Evolutionary conservation across 305 asterid genomes (phyloP).

Genomic region (Rubia peregrina): DNA sequence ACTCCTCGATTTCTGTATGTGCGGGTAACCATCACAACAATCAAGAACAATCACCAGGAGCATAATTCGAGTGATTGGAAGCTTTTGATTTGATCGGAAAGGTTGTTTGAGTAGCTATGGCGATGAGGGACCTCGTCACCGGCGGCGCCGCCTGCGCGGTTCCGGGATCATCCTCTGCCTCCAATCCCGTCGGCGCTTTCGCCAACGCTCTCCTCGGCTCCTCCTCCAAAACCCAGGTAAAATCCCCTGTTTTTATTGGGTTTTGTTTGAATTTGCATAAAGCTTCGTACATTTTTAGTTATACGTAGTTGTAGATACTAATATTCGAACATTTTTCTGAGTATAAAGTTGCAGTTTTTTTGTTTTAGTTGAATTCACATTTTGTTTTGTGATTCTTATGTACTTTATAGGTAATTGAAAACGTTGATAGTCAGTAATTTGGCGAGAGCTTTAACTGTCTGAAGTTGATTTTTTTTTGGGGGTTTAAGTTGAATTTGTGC

Average conservation of each 20-base stretch:
- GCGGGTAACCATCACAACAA: background rate
- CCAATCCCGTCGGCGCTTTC: conserved; percentile 87
- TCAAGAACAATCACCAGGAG: background rate
- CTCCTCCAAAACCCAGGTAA: conserved; percentile 88
- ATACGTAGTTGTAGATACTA: background rate
- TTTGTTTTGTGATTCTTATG: background rate
- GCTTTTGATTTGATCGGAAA: background rate
- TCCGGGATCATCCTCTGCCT: conserved; percentile 79
- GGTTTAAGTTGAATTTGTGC: background rate
- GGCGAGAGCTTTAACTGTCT: background rate
- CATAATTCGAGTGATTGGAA: background rate
- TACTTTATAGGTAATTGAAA: background rate
- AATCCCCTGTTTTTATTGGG: background rate
- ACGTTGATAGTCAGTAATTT: background rate
- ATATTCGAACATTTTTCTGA: background rate
- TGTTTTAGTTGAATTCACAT: background rate
- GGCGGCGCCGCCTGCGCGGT: conserved; percentile 87
- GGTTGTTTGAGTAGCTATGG: conserved; percentile 32
- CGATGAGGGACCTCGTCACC: conserved; percentile 85
- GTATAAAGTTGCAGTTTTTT: background rate
- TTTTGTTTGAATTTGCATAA: background rate
- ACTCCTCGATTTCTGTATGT: background rate
- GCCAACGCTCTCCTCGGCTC: conserved; percentile 86
- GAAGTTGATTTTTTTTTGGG: background rate
- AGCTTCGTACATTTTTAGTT: background rate